phyloP scores from a whole-genome alignment of 1,139 yeast species.

The Ogataea hybrid region DNA sequence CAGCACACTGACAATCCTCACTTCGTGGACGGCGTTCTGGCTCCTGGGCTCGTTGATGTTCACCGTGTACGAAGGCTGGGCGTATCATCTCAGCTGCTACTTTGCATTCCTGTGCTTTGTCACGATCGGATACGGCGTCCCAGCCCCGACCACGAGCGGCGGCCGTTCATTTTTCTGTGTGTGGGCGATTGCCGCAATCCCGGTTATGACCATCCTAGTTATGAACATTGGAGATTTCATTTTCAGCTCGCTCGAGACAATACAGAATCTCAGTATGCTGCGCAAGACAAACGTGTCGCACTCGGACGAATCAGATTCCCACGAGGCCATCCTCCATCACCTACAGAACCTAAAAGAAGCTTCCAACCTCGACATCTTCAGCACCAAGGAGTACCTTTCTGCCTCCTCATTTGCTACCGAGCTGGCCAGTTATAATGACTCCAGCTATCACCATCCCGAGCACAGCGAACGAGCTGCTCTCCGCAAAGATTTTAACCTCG shows the following conservation, averaged over 20 bases:
- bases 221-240: conserved; percentile 69
- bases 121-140: conserved; percentile 86
- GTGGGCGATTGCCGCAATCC: conserved; percentile 83
- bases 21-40: conserved; percentile 59
- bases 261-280: not conserved
- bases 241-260: conserved; percentile 34
- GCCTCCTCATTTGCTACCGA: not conserved
- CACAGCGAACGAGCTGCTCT: not conserved
- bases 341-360: conserved; percentile 20
- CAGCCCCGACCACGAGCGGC: conserved; percentile 48
- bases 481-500: not conserved
- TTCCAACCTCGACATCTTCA: conserved; percentile 20
- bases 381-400: conserved; percentile 15
- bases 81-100: conserved; percentile 65
- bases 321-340: conserved; percentile 19
- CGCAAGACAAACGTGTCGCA: conserved; percentile 5
- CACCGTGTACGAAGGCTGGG: conserved; percentile 59
- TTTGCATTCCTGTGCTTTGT: conserved; percentile 72
- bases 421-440: conserved; percentile 15
- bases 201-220: conserved; percentile 79
- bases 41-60: conserved; percentile 69
- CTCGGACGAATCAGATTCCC: conserved; percentile 12
- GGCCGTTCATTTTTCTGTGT: conserved; percentile 72
- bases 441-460: not conserved
- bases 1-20: conserved; percentile 41